phyloP scores from a whole-genome alignment of 352 stramenopile species.

The Globisporangium irregulare region DNA sequence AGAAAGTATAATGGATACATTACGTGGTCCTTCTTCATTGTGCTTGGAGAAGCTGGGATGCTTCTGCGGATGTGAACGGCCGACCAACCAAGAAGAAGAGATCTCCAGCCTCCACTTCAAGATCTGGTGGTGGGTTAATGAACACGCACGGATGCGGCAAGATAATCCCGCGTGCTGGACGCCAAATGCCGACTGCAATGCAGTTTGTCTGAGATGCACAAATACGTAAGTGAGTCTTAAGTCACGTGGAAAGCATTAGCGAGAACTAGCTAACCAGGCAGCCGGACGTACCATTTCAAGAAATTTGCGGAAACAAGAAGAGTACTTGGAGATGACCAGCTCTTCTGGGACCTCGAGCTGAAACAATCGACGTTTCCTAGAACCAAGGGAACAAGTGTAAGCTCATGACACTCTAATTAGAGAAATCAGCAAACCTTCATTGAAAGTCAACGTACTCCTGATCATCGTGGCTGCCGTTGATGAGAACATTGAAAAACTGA shows the following conservation, averaged over 20 bases:
- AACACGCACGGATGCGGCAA: constrained; percentile 71
- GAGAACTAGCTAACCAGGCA: not conserved
- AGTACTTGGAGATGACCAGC: constrained; percentile 47
- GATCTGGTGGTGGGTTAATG: constrained; percentile 48
- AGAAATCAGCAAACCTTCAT: not conserved
- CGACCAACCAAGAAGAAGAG: constrained; percentile 70
- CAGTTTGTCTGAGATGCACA: constrained; percentile 38
- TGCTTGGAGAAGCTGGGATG: constrained; percentile 12
- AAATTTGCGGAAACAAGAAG: constrained; percentile 66
- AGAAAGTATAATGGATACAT: not conserved
- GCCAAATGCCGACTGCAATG: constrained; percentile 64
- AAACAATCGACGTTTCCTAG: constrained; percentile 60
- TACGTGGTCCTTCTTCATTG: not conserved
- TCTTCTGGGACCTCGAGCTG: constrained; percentile 55
- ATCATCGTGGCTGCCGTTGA: constrained; percentile 59
- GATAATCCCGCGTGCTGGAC: constrained; percentile 42
- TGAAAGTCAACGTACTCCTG: constrained; percentile 33
- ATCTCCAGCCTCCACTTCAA: constrained; percentile 55
- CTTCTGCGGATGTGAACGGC: constrained; percentile 46
- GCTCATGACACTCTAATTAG: not conserved
- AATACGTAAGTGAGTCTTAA: not conserved
- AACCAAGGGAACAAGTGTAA: not conserved
- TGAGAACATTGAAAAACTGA: constrained; percentile 58
- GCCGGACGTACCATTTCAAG: constrained; percentile 47
- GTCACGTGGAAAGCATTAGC: not conserved